These are phyloP conservation scores for Hansenula anomala DNA, from an alignment of 1,139 yeast genomes.

Conservation along the genomic window DNA sequence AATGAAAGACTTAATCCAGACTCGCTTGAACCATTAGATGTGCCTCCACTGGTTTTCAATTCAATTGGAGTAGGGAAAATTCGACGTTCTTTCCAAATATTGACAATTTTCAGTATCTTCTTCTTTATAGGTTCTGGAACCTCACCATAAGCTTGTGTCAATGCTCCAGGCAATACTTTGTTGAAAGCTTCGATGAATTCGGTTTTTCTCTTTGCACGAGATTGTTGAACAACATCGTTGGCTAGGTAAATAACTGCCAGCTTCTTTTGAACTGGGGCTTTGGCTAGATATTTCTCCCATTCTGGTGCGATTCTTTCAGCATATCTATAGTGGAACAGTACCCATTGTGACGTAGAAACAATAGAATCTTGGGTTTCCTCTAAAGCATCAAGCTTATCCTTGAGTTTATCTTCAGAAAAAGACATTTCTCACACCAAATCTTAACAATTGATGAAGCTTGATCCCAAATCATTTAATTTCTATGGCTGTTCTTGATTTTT, in stretches of 20 bases:
- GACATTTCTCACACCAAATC: conserved; percentile 35
- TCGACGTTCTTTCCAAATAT: conserved; percentile 70
- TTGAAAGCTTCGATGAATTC: conserved; percentile 62
- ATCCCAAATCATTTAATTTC: too few relatives aligned
- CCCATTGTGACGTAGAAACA: conserved; percentile 83
- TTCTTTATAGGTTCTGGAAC: conserved; percentile 39
- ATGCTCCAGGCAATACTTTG: conserved; percentile 36
- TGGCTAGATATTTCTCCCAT: conserved; percentile 49
- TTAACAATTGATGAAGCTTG: too few relatives aligned
- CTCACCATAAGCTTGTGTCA: conserved; percentile 31
- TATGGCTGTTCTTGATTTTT: too few relatives aligned
- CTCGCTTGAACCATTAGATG: conserved; percentile 23
- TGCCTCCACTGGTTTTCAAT: conserved; percentile 33
- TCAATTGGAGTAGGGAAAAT: conserved; percentile 47
- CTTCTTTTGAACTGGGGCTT: conserved; percentile 39
- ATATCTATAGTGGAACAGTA: conserved; percentile 69
- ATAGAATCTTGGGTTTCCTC: conserved; percentile 82
- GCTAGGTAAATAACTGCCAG: conserved; percentile 67
- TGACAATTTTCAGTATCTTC: conserved; percentile 60
- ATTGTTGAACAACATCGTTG: conserved; percentile 82
- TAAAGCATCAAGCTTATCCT: conserved; percentile 51
- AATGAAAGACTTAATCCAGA: neutral
- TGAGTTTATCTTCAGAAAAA: conserved; percentile 51
- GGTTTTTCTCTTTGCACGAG: conserved; percentile 56
- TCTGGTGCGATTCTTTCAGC: conserved; percentile 52